A percentile compares a stretch with the other conserved stretches of the same genome.
Conservation (phyloP, 345 rosid species). For the Linum lewisii region DNA sequence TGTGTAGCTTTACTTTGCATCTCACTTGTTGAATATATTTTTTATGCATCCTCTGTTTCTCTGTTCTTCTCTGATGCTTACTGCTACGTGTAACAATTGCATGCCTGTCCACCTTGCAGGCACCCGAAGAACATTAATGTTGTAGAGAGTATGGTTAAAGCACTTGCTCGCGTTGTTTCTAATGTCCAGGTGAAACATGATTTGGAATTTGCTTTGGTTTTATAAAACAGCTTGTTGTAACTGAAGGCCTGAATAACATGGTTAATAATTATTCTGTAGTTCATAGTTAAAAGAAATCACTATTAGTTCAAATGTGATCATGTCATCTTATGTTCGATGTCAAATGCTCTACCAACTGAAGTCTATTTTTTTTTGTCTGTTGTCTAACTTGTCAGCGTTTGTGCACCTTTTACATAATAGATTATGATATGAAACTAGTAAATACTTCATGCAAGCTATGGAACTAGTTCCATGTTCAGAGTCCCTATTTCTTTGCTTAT, state of each 20-base stretch:
- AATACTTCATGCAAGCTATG: too few relatives aligned
- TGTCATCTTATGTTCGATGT: too few relatives aligned
- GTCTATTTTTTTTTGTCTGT: too few relatives aligned
- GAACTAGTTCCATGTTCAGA: neutral
- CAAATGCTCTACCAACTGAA: too few relatives aligned
- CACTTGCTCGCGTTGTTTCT: constrained; percentile 95
- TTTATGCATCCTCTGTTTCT: constrained; percentile 3
- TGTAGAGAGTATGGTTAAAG: constrained; percentile 94
- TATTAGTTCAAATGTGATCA: too few relatives aligned
- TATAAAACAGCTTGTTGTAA: neutral
- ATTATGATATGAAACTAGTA: too few relatives aligned
- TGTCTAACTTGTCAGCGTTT: too few relatives aligned
- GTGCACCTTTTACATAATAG: too few relatives aligned
- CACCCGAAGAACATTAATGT: constrained; percentile 92
- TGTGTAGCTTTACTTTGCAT: constrained; percentile 9
- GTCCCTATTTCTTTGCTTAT: too few relatives aligned
- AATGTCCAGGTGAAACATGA: constrained; percentile 66
- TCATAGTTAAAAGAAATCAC: too few relatives aligned
- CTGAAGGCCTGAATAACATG: too few relatives aligned
- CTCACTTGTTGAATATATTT: constrained; percentile 13
- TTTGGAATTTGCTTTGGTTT: constrained; percentile 1
- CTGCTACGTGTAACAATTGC: constrained; percentile 8
- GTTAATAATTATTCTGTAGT: neutral
- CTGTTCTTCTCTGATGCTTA: neutral
- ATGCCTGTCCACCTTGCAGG: constrained; percentile 33